phyloP scores from a whole-genome alignment of 352 stramenopile genomes.

The Pythium pyrilobum region DNA sequence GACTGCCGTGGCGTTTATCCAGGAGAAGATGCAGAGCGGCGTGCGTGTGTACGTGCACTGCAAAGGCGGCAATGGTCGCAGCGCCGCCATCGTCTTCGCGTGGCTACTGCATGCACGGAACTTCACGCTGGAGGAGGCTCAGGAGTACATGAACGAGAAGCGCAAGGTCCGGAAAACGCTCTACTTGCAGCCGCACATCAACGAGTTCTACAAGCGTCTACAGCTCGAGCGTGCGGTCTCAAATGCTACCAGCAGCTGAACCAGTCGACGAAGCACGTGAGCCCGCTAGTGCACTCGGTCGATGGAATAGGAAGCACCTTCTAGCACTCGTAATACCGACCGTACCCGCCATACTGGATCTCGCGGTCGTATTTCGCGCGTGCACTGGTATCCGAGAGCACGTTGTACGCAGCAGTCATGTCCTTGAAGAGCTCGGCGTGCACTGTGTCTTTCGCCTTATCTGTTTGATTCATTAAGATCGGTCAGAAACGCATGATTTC shows the following conservation, averaged over 20 bases:
- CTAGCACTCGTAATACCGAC: conserved; percentile 38
- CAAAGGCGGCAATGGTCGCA: conserved; percentile 94
- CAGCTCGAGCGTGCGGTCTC: conserved; percentile 5
- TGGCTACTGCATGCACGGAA: conserved; percentile 81
- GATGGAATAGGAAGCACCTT: neutral
- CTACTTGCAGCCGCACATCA: conserved; percentile 85
- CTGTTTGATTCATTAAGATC: conserved; percentile 19
- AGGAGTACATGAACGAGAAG: conserved; percentile 86
- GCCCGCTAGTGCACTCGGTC: too few relatives aligned
- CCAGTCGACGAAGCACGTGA: too few relatives aligned
- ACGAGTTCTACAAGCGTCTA: conserved; percentile 67
- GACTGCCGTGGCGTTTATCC: conserved; percentile 85
- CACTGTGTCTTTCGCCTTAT: conserved; percentile 63
- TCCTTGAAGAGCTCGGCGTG: conserved; percentile 79
- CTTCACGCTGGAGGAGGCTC: conserved; percentile 73
- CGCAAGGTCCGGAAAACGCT: conserved; percentile 87
- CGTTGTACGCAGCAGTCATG: conserved; percentile 82
- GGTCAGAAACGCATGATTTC: neutral
- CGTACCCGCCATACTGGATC: conserved; percentile 53
- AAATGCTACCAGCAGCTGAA: neutral
- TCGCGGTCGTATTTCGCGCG: conserved; percentile 74
- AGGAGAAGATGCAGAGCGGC: conserved; percentile 75
- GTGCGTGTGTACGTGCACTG: conserved; percentile 96
- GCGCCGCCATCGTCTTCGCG: conserved; percentile 87
- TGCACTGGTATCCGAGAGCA: conserved; percentile 56